Evolutionary conservation across 108 stramenopile species (phyloP), one percentile per base, ranked within the genome.

Genomic region (Cyclostephanos invisitatus): DNA sequence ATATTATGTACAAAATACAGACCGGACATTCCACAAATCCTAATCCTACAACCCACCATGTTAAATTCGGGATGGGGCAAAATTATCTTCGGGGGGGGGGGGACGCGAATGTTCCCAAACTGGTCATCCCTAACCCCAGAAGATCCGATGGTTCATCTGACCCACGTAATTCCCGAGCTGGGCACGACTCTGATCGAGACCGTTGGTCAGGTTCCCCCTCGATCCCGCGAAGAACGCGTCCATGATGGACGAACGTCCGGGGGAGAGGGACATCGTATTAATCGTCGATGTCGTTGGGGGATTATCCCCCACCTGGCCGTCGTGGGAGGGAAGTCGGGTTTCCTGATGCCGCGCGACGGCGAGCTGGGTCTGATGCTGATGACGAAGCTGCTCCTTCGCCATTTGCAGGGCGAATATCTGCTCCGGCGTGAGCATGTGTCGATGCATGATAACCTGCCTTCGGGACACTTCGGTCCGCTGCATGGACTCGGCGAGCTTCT

Each of bases 401-500:
- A 40, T 3, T 7, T 40, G 1, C 7, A 8, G 40, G 1, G 40
- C 32, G 40, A 40, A 7, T 8, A 1, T 40, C 32, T 32, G 32
- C 32, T 32, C 32, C 48, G 48, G 48, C 48, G 18, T 49, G 54
- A 77, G 48, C 7, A 63, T 28, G 6, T 61, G 44, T 2, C 74
- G 50, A 24, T 75, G 74, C n/a, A 64, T 27, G 51, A 80, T 74
- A 7, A 80, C 63, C 18, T 76, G 79, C 32, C 56, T 21, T 6
- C 79, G 74, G 10, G 74, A 71, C 22, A 21, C 60, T 49, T 80
- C 74, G 35, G 79, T 80, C n/a, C 74, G 58, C 20, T 75, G 59
- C 79, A 80, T 80, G 35, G 79, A 75, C 17, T 63, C 65, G 14
- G 79, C 79, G 0, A 80, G 68, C 17, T 66, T 56, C 50, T 73